Percentiles rank a stretch among this genome's conserved stretches.
Conservation (phyloP, 345 rosid genomes). For the Corymbia maculata region DNA sequence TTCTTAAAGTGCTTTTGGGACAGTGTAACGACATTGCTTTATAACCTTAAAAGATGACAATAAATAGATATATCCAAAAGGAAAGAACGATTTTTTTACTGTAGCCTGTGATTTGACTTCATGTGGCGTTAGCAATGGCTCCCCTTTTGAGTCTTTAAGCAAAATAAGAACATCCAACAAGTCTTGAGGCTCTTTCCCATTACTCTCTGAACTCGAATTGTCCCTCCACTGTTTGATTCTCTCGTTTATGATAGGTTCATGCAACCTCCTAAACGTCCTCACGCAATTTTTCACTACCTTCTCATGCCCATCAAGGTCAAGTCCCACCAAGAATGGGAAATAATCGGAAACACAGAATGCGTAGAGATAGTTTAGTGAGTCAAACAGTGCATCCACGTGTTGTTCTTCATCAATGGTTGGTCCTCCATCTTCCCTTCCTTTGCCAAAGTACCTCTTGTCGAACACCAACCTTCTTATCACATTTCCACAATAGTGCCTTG, state of each 20-base stretch:
- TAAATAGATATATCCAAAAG: not conserved
- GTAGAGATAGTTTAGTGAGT: not conserved
- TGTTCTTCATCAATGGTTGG: not conserved
- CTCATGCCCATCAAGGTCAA: not conserved
- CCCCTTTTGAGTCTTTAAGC: not conserved
- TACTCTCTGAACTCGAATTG: not conserved
- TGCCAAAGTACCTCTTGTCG: not conserved
- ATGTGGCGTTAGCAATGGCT: not conserved
- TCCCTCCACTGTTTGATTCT: not conserved
- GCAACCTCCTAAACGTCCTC: not conserved
- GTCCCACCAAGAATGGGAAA: not conserved
- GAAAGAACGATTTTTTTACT: not conserved
- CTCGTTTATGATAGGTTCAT: not conserved
- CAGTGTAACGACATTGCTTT: not conserved
- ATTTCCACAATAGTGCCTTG: conserved; percentile 10
- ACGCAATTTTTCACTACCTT: not conserved
- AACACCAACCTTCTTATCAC: conserved; percentile 10
- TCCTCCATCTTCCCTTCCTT: not conserved
- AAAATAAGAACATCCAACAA: not conserved
- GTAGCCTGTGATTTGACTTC: not conserved
- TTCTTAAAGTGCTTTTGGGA: not conserved
- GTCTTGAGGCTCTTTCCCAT: not conserved
- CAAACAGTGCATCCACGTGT: not conserved
- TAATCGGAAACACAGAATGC: not conserved
- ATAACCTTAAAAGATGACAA: not conserved